These are phyloP conservation scores for Venturia effusa DNA, from an alignment of 2,329 filamentous ascomycete genomes.

Conservation along the genomic window DNA sequence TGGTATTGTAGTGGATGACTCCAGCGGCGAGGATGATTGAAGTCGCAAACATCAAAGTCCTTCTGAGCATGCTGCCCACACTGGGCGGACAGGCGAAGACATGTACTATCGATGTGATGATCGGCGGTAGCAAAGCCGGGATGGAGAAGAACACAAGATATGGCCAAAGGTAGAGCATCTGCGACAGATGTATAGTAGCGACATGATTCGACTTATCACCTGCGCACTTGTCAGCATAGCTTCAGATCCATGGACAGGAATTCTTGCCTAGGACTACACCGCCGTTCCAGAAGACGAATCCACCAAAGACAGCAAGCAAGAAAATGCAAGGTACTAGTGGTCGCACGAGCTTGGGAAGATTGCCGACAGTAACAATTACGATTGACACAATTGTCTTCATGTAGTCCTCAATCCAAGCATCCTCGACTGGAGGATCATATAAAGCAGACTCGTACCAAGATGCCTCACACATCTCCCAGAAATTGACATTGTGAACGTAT, in stretches of 20 bases:
- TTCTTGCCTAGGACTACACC: slow-evolving; percentile 74
- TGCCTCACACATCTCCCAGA: not conserved
- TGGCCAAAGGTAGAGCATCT: slow-evolving; percentile 93
- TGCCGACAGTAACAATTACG: slow-evolving; percentile 41
- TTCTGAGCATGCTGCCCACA: slow-evolving; percentile 14
- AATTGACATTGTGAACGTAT: not conserved
- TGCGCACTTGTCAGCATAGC: slow-evolving; percentile 23
- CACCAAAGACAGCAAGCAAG: slow-evolving; percentile 56
- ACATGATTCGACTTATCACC: slow-evolving; percentile 93
- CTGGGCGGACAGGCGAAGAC: not conserved
- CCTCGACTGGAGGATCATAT: slow-evolving; percentile 14
- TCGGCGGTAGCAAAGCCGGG: slow-evolving; percentile 55
- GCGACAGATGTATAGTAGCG: slow-evolving; percentile 75
- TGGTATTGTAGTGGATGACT: slow-evolving; percentile 71
- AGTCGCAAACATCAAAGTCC: not conserved
- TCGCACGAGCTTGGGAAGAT: slow-evolving; percentile 28
- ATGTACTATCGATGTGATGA: slow-evolving; percentile 20
- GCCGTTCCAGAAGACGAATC: slow-evolving; percentile 77
- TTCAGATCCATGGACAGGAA: not conserved
- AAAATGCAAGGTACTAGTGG: slow-evolving; percentile 50
- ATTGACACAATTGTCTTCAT: slow-evolving; percentile 50
- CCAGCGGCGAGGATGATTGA: slow-evolving; percentile 26
- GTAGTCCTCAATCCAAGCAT: slow-evolving; percentile 25
- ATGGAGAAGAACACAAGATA: slow-evolving; percentile 83
- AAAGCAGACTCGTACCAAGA: slow-evolving; percentile 10